Base-by-base conservation (phyloP, 805 yeast species). In the Suhomyces sp. region DNA sequence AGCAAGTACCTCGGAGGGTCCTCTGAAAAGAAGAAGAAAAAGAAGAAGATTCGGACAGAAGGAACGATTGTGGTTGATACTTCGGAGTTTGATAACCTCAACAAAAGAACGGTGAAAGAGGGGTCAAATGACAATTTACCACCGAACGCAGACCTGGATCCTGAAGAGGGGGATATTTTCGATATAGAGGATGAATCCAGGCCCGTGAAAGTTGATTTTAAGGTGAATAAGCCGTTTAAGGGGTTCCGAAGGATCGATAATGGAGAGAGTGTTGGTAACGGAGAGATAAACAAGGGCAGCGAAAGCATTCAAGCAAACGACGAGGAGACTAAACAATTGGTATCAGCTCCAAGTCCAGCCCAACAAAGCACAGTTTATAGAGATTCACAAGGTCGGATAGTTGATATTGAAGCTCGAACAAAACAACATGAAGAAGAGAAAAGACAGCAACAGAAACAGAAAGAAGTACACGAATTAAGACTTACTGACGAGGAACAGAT, bases 381-480 rank as follows among this genome's bases (percentile, higher is more conserved):
- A 65, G 91, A 84, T 50, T 60, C 72, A 2, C 51, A 69, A 1
- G 95, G 95, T 12, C 60, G 74, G 20, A 65, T 63, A 14, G 60
- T 81, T 3, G 72, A 76, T 42, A 53, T 72, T 31, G 52, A 58
- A 15, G 45, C 42, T 25, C 40, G 48, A 29, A 38, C 52, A 40
- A 44, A 53, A 24, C 50, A 58, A 36, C 46, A 54, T 25, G 55
- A 53, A 17, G 52, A 50, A 9, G 36, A 37, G 45, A 48, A 35
- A 38, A 51, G 23, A 56, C 53, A 28, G 25, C 23, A 35, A 15
- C 19, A 36, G 16, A 32, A 36, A 33, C 38, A 39, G 35, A 42
- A 39, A 32, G 50, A 23, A 39, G 43, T 16, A 51, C 42, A 53
- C 54, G 48, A 54, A 21, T 46, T 31, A 42, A 46, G 33, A 50